A percentile compares a stretch with the other conserved stretches of the same genome.
Conservation (phyloP, 768 basidiomycete genomes). For the Mycena vulgaris region DNA sequence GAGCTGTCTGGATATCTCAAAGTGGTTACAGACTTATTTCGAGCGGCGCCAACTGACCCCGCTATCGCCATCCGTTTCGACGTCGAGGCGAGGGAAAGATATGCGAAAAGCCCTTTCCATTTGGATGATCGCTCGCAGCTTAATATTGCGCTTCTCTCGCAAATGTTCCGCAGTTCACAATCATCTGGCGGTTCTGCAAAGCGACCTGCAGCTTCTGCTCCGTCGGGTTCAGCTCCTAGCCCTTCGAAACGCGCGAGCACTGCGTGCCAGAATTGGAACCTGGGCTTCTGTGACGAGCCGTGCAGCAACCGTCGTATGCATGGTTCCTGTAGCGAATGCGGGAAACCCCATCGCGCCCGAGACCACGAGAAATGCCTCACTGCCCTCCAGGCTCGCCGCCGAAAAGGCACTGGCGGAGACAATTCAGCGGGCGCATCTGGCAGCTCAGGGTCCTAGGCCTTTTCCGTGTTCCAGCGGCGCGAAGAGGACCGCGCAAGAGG, state of each 20-base stretch:
- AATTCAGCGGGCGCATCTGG: conserved; percentile 45
- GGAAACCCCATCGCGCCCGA: conserved; percentile 28
- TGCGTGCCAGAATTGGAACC: conserved; percentile 37
- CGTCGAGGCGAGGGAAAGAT: conserved; percentile 21
- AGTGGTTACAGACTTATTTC: conserved; percentile 29
- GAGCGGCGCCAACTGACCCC: conserved; percentile 10
- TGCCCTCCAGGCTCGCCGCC: conserved; percentile 7
- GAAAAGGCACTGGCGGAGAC: conserved; percentile 16
- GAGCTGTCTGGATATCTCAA: conserved; percentile 26
- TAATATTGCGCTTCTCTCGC: conserved; percentile 4
- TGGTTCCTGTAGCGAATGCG: conserved; percentile 34
- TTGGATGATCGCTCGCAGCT: conserved; percentile 16
- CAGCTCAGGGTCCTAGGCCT: conserved; percentile 52
- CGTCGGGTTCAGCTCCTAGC: background rate
- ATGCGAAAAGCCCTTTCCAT: conserved; percentile 28
- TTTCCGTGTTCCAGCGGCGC: background rate
- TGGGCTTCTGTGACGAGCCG: conserved; percentile 29
- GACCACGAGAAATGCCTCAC: conserved; percentile 19
- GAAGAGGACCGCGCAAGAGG: conserved; percentile 16
- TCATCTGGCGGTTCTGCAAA: background rate
- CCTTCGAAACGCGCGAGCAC: background rate
- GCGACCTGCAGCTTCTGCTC: background rate
- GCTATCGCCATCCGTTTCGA: conserved; percentile 29
- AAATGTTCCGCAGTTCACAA: background rate
- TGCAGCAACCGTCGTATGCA: conserved; percentile 29